These are phyloP conservation scores for Gossypium gossypioides DNA, from an alignment of 441 rosid species.

Conservation along the genomic window DNA sequence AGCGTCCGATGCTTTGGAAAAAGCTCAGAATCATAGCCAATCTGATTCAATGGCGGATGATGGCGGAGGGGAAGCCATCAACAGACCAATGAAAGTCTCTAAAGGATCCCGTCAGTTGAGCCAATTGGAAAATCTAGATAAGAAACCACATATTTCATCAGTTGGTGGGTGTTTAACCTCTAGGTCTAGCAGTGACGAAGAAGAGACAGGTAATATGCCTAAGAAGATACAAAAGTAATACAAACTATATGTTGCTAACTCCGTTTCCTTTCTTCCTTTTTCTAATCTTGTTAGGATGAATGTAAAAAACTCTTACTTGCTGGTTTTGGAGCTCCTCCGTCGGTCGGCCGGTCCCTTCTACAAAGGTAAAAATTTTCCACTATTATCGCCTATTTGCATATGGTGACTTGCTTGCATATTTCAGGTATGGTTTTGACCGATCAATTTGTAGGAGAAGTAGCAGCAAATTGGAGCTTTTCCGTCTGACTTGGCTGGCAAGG, in stretches of 20 bases:
- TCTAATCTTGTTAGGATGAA: neutral
- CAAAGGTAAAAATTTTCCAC: neutral
- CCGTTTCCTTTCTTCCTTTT: neutral
- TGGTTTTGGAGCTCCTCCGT: neutral
- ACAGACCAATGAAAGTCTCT: conserved; percentile 5
- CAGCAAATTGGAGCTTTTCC: neutral
- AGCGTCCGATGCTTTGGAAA: conserved; percentile 18
- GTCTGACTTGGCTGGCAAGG: neutral
- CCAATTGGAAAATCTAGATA: conserved; percentile 15
- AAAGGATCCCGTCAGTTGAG: conserved; percentile 1
- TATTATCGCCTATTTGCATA: too few relatives aligned
- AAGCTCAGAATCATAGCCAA: neutral
- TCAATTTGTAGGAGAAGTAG: neutral
- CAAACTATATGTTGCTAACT: neutral
- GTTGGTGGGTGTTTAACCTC: conserved; percentile 10
- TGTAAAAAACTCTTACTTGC: neutral
- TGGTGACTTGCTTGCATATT: neutral
- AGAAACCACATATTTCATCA: conserved; percentile 9
- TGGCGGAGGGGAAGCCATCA: conserved; percentile 10
- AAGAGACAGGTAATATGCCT: conserved; percentile 25
- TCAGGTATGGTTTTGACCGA: too few relatives aligned
- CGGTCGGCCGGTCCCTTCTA: too few relatives aligned
- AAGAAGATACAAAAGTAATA: neutral
- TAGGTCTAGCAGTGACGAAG: conserved; percentile 20
- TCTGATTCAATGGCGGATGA: conserved; percentile 6